phyloP scores from a whole-genome alignment of 768 basidiomycete genomes.

The Leucosporidium scottii region DNA sequence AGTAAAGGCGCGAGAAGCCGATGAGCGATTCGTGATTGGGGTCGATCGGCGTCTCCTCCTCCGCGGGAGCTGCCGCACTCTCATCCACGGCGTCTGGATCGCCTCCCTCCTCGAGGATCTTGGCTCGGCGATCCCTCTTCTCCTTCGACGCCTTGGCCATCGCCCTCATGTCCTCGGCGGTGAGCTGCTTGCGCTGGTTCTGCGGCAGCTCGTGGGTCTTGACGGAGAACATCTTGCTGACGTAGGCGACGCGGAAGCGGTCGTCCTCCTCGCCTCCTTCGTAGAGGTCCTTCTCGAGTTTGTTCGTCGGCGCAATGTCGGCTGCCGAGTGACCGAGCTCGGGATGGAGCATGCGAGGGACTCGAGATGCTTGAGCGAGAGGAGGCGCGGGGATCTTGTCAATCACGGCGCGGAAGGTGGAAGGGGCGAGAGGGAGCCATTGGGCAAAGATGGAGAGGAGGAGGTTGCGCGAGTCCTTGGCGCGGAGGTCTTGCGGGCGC shows the following conservation, averaged over 20 bases:
- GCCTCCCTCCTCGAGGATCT: conserved; percentile 21
- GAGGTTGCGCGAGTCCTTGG: conserved; percentile 79
- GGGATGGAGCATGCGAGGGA: conserved; percentile 88
- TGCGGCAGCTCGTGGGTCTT: conserved; percentile 73
- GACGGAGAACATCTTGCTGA: conserved; percentile 98
- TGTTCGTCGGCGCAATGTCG: conserved; percentile 59
- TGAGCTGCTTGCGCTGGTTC: conserved; percentile 66
- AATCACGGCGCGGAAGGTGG: conserved; percentile 82
- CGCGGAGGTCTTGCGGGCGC: conserved; percentile 75
- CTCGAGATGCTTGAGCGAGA: conserved; percentile 67
- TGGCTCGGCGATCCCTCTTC: conserved; percentile 40
- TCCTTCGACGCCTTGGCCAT: conserved; percentile 46
- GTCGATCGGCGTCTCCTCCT: conserved; percentile 7
- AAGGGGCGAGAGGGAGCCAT: conserved; percentile 91
- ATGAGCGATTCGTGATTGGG: conserved; percentile 59
- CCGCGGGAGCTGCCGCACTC: conserved; percentile 4
- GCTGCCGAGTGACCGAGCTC: conserved; percentile 54
- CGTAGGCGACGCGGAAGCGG: conserved; percentile 70
- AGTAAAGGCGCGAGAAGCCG: conserved; percentile 90
- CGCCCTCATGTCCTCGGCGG: conserved; percentile 71
- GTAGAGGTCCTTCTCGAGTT: conserved; percentile 77
- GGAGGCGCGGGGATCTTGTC: conserved; percentile 88
- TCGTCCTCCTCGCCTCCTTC: conserved; percentile 55
- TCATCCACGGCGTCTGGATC: conserved; percentile 3
- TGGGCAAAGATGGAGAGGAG: conserved; percentile 83